Base-by-base conservation (phyloP, 2,329 filamentous ascomycete genomes). In the Thielaviopsis ethacetica region DNA sequence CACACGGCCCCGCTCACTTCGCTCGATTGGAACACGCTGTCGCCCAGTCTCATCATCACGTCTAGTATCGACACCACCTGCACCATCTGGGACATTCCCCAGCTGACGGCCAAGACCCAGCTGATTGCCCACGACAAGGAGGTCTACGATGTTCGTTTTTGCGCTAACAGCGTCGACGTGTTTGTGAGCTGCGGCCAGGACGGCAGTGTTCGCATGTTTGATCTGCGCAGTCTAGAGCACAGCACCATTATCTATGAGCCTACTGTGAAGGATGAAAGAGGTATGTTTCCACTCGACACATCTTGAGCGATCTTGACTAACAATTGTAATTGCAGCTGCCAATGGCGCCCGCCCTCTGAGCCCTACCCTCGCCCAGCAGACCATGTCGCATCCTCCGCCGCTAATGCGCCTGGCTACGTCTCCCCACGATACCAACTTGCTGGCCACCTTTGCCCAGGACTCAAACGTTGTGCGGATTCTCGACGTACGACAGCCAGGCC, bases 231-330 rank as follows among this genome's bases (percentile, higher is more conserved):
- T 70, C 74, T 98, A 57, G 93, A 98, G 69, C 93, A 98, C 70
- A 96, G 91, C 64, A 98, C 93, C 56, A 98, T 98, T 69, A 98
- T 98, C 63, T 98, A 98, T 70, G 93, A 98, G 71, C 93, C 93
- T 4, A 91, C 88, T 0, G 86, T 90, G 64, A 96, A 96, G 72
- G 84, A 85, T 62, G 82, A 85, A 52, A 74, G 81, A 75, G 79
- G 86, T 89, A n/a, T n/a, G n/a, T n/a, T n/a, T n/a, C n/a, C n/a
- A n/a, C n/a, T n/a, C n/a, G n/a, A n/a, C n/a, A n/a, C n/a, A n/a
- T n/a, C n/a, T n/a, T n/a, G n/a, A n/a, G n/a, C n/a, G n/a, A 74
- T 30, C 10, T 17, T 27, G 52, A 10, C 30, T 54, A 59, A 56
- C 59, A 38, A 53, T 53, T 22, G 56, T 26, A 65, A n/a, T 4